These are phyloP conservation scores for Corniculantispora saksenae DNA, from an alignment of 2,329 filamentous ascomycete species.

Conservation along the genomic window DNA sequence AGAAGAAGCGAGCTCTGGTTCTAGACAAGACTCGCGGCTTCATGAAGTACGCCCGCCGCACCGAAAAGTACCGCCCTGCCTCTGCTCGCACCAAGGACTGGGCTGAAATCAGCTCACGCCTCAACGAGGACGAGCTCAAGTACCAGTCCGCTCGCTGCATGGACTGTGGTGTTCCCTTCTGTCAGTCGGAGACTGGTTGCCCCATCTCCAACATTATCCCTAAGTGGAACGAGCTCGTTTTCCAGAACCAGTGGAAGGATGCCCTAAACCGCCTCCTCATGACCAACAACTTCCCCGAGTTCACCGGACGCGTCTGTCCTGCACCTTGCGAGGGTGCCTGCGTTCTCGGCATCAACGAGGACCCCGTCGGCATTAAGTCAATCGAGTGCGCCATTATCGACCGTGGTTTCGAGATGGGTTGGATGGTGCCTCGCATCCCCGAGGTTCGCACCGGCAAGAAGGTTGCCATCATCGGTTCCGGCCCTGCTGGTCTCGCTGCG, in stretches of 20 bases:
- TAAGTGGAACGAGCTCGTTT: conserved; percentile 89
- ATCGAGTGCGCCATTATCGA: conserved; percentile 98
- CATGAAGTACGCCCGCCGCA: conserved; percentile 92
- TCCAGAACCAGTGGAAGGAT: conserved; percentile 80
- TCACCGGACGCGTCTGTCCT: conserved; percentile 94
- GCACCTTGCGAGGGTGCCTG: conserved; percentile 96
- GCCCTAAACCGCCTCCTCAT: conserved; percentile 88
- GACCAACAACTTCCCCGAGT: conserved; percentile 99
- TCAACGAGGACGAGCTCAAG: conserved; percentile 93
- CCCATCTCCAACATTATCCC: conserved; percentile 98
- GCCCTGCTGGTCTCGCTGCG: conserved; percentile 83
- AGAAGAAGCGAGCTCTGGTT: conserved; percentile 88
- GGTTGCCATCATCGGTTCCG: conserved; percentile 86
- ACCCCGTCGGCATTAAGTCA: conserved; percentile 96
- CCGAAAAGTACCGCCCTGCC: conserved; percentile 87
- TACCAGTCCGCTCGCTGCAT: conserved; percentile 97
- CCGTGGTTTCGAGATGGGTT: conserved; percentile 95
- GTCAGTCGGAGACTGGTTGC: conserved; percentile 92
- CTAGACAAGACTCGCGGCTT: conserved; percentile 98
- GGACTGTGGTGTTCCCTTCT: conserved; percentile 98
- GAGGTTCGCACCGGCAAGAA: conserved; percentile 82
- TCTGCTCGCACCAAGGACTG: conserved; percentile 88
- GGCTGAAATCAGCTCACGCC: conserved; percentile 83
- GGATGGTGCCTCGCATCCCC: conserved; percentile 87
- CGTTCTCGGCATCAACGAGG: conserved; percentile 93